phyloP scores from a whole-genome alignment of 108 stramenopile genomes.

The Thalassiosira profunda region DNA sequence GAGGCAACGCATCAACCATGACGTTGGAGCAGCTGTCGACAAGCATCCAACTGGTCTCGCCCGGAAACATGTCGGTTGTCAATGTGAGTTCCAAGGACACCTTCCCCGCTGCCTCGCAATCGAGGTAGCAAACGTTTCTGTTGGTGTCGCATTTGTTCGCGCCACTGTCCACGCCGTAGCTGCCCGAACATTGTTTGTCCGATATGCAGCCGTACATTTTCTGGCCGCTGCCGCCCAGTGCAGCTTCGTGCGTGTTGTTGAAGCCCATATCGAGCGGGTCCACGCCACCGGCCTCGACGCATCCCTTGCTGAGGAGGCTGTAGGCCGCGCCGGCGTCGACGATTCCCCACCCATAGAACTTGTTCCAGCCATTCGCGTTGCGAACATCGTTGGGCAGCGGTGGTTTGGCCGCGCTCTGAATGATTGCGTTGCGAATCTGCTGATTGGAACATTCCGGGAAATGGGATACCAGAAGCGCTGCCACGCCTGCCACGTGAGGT shows the following conservation, averaged over 20 bases:
- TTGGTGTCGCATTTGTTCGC: too few relatives aligned
- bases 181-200: too few relatives aligned
- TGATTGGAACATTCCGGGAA: conserved; percentile 51
- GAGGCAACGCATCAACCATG: too few relatives aligned
- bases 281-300: conserved; percentile 2
- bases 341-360: conserved; percentile 3
- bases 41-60: too few relatives aligned
- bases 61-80: too few relatives aligned
- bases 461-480: conserved; percentile 57
- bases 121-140: too few relatives aligned
- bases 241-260: background rate
- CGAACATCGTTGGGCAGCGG: background rate
- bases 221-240: background rate
- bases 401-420: conserved; percentile 5
- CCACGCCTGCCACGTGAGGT: conserved; percentile 5
- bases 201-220: background rate
- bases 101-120: too few relatives aligned
- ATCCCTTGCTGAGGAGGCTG: background rate
- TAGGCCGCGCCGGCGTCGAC: conserved; percentile 1
- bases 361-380: background rate
- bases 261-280: background rate
- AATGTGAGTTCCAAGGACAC: too few relatives aligned
- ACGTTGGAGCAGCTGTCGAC: too few relatives aligned
- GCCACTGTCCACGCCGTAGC: too few relatives aligned
- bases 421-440: conserved; percentile 56